Percentiles rank a stretch among this genome's conserved stretches.
phyloP scores from a whole-genome alignment of 2,329 filamentous ascomycete species.

The Verticillium nonalfalfae region DNA sequence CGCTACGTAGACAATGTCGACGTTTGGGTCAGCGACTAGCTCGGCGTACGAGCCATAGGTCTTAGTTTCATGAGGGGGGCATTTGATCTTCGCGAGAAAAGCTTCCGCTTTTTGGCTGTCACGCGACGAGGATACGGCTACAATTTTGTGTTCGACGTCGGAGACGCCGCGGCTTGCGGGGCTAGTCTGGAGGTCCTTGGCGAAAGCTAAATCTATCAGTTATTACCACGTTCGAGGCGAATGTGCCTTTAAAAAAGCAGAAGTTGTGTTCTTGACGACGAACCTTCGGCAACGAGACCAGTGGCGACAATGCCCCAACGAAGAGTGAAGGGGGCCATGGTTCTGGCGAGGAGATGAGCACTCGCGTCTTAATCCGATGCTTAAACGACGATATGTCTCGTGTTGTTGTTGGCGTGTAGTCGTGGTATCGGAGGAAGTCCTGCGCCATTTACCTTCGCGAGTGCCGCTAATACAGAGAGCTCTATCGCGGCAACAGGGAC shows the following conservation, averaged over 20 bases:
- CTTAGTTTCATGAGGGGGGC: conserved; percentile 55
- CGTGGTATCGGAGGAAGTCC: no score
- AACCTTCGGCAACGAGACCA: conserved; percentile 51
- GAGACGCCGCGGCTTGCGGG: conserved; percentile 61
- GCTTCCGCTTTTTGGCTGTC: conserved; percentile 61
- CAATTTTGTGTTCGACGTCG: conserved; percentile 71
- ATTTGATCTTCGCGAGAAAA: conserved; percentile 66
- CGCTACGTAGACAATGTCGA: conserved; percentile 84
- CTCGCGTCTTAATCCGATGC: no score
- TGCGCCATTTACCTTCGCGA: no score
- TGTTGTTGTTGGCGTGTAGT: no score
- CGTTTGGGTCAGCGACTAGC: conserved; percentile 68
- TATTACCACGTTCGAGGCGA: background rate
- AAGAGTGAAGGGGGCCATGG: conserved; percentile 30
- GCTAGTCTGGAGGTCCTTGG: conserved; percentile 72
- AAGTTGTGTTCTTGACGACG: conserved; percentile 14
- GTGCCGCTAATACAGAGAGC: no score
- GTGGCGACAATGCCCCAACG: conserved; percentile 59
- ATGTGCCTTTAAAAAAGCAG: background rate
- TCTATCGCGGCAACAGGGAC: no score
- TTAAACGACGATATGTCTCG: no score
- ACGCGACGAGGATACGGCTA: conserved; percentile 74
- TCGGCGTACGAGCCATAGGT: conserved; percentile 78
- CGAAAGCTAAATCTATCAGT: conserved; percentile 45
- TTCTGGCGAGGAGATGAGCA: no score